Evolutionary conservation across 345 rosid genomes (phyloP), one percentile per base, ranked within the genome.

Genomic region (Sonneratia caseolaris): DNA sequence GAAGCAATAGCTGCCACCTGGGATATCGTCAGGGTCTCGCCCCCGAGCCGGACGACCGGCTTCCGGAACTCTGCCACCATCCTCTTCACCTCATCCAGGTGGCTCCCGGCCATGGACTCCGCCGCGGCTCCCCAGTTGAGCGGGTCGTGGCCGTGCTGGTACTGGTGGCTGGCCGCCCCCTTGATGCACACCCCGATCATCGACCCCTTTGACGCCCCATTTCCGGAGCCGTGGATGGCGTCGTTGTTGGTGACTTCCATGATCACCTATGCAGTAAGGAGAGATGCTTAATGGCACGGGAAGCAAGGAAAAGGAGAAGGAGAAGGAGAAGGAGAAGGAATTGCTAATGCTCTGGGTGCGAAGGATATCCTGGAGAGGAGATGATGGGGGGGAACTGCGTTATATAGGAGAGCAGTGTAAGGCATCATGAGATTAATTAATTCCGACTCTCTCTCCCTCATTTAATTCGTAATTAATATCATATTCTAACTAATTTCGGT

Each of bases 111-210:
- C 74, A 93, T 71, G 4, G 83, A 70, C 70, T 88, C 90, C 0
- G 98, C 92, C 49, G 87, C 86, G 14, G 35, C 71, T 6, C 86
- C 92, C 98, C 97, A 91, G 83, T 82, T 88, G 81, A 91, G 72
- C 1, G 94, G 97, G 78, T 91, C 92, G 22, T 11, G 38, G 24
- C 66, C 19, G 65, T 27, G 16, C 21, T 24, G 32, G 76, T 40
- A 67, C 22, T 2, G 22, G 59, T 6, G 35, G 38, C 16, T 3
- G n/a, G 36, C 7, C 27, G 35, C 32, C 36, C 38, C 18, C 68
- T 72, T 51, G 43, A 37, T 49, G 37, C 35, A 43, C 38, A 16
- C n/a, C 36, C 13, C 80, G 45, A 51, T 66, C 27, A 71, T 76
- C 42, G 56, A 49, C 56, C 70, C 70, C 13, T 40, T 37, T 0